A percentile compares a stretch with the other conserved stretches of the same genome.
These are phyloP conservation scores for Penicillium sp. DNA, from an alignment of 2,329 filamentous ascomycete species.

Conservation along the genomic window DNA sequence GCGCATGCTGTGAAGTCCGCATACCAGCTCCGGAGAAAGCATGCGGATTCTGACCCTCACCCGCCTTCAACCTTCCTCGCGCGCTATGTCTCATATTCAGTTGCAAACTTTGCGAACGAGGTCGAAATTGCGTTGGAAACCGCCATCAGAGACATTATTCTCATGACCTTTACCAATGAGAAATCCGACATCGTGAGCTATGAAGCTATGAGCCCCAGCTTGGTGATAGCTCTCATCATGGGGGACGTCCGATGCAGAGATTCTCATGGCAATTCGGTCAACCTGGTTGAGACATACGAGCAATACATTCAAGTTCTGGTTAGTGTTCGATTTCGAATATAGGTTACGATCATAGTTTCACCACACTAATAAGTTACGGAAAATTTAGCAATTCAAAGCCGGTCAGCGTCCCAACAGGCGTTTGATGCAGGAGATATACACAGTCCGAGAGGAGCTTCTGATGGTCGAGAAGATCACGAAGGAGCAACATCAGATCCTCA, in stretches of 20 bases:
- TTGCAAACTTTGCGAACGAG: background rate
- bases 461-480: background rate
- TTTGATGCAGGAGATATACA: conserved; percentile 6
- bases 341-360: too few relatives aligned
- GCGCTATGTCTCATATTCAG: background rate
- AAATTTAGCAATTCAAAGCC: conserved; percentile 4
- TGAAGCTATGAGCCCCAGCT: conserved; percentile 4
- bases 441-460: conserved; percentile 2
- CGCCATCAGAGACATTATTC: conserved; percentile 1
- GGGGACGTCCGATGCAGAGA: background rate
- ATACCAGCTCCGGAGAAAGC: background rate
- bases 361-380: too few relatives aligned
- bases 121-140: background rate
- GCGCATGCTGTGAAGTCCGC: background rate
- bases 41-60: too few relatives aligned
- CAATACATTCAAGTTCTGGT: background rate
- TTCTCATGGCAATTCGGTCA: background rate
- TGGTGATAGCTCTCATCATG: conserved; percentile 4
- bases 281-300: background rate
- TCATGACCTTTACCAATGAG: conserved; percentile 10
- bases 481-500: background rate
- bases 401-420: conserved; percentile 4
- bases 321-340: too few relatives aligned
- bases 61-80: background rate
- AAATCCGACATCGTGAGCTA: conserved; percentile 6